Evolutionary conservation across 305 asterid genomes (phyloP).

Genomic region (Lippia alba): DNA sequence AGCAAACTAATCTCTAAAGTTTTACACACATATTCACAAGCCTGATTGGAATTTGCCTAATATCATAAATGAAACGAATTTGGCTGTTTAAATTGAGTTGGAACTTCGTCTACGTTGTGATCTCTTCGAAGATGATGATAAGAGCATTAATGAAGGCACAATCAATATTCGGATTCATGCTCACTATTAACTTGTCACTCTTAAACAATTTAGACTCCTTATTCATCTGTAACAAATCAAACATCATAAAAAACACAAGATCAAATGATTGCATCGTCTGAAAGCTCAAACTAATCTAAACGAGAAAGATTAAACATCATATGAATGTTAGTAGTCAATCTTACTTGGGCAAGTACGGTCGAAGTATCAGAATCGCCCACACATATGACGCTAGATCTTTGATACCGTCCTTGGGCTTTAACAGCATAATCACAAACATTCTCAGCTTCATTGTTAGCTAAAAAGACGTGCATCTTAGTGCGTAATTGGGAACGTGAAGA

Average conservation of each 20-base stretch:
- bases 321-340: not conserved
- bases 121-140: not conserved
- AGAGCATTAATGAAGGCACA: not conserved
- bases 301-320: too few species aligned
- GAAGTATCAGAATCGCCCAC: slow-evolving; percentile 42
- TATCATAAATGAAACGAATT: too few species aligned
- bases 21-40: too few species aligned
- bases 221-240: not conserved
- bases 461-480: slow-evolving; percentile 44
- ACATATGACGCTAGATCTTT: slow-evolving; percentile 33
- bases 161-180: not conserved
- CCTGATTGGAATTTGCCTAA: not conserved
- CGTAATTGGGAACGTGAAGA: slow-evolving; percentile 37
- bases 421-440: slow-evolving; percentile 42
- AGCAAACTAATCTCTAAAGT: too few species aligned
- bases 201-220: not conserved
- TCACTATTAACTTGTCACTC: not conserved
- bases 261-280: too few species aligned
- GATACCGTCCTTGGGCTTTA: slow-evolving; percentile 30
- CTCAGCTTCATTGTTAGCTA: slow-evolving; percentile 41
- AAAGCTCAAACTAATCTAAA: too few species aligned
- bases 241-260: too few species aligned
- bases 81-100: too few species aligned
- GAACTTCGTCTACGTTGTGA: not conserved
- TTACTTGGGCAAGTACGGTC: slow-evolving; percentile 46